A percentile compares a stretch with the other conserved stretches of the same genome.
phyloP scores from a whole-genome alignment of 768 basidiomycete genomes.

The Tylopilus vinaceipallidus region DNA sequence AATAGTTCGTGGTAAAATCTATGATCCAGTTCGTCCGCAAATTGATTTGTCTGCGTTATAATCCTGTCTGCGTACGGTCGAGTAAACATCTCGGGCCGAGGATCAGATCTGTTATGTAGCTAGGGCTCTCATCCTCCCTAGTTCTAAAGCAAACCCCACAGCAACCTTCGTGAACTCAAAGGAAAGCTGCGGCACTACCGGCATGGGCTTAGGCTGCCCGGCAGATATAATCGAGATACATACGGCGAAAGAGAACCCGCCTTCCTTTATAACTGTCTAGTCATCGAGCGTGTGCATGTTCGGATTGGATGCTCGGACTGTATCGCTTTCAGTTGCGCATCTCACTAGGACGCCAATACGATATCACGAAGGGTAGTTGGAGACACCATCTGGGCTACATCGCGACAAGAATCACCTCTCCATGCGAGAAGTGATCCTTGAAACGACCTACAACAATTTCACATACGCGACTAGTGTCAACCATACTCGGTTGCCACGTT shows the following conservation, averaged over 20 bases:
- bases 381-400: slow-evolving; percentile 36
- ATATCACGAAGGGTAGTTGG: slow-evolving; percentile 47
- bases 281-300: slow-evolving; percentile 35
- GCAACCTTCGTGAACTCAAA: slow-evolving; percentile 61
- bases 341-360: slow-evolving; percentile 38
- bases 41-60: neutral
- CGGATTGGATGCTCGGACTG: slow-evolving; percentile 40
- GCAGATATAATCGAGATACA: neutral
- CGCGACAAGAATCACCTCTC: too few species aligned
- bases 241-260: slow-evolving; percentile 44
- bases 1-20: neutral
- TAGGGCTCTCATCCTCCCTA: slow-evolving; percentile 27
- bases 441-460: slow-evolving; percentile 35
- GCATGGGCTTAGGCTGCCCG: neutral
- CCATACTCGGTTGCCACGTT: slow-evolving; percentile 33
- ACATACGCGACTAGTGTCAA: slow-evolving; percentile 10
- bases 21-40: neutral
- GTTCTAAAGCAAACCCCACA: slow-evolving; percentile 55
- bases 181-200: slow-evolving; percentile 36
- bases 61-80: neutral
- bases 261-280: slow-evolving; percentile 21
- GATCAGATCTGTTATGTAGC: neutral
- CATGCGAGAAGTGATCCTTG: too few species aligned
- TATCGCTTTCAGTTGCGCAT: slow-evolving; percentile 44
- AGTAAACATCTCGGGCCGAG: neutral